Evolutionary conservation across 129 eudicot genomes (phyloP), one percentile per base, ranked within the genome.

Genomic region (Arctium minus): DNA sequence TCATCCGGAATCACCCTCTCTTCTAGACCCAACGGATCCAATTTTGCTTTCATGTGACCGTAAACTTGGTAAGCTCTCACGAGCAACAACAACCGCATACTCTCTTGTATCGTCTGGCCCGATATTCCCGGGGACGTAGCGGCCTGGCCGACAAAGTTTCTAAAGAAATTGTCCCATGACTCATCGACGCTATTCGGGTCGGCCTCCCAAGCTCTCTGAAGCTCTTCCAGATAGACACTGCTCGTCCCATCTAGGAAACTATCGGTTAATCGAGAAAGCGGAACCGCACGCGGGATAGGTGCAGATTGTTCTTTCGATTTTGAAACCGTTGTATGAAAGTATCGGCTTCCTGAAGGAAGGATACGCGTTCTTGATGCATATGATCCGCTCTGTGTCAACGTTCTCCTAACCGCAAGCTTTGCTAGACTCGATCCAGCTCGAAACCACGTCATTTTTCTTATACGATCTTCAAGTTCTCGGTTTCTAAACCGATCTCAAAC

Each of bases 31-130:
- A 92, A 82, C 6, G 98, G 98, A 64, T 94, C 98, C 82, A 94
- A 31, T 33, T 92, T 91, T 31, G 98, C 97, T 76, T 92, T 94
- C 89, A 90, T 87, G 87, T 94, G 98, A 56, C 98, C 97, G 78
- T 94, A 86, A 60, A 94, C 98, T 87, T 94, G 98, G 86, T 94
- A 94, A 78, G 97, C 97, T 78, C 98, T 92, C 80, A 94, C 94
- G 30, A 94, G 97, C 82, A 94, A 81, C 84, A 94, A 79, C 76
- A 94, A 87, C 44, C 97, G 88, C 98, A 94, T 94, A 48, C 98
- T 94, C 84, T 94, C 98, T 79, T 94, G 97, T 79, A 94, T 94
- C 0, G 98, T 94, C 85, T 94, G 98, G 74, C 98, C 98, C 2
- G 98, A 94, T 68, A 94, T 88, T 35, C 98, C 98, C 13, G 97